These are phyloP conservation scores for Fomes fomentarius DNA, from an alignment of 1,284 basidiomycete genomes.

Conservation along the genomic window DNA sequence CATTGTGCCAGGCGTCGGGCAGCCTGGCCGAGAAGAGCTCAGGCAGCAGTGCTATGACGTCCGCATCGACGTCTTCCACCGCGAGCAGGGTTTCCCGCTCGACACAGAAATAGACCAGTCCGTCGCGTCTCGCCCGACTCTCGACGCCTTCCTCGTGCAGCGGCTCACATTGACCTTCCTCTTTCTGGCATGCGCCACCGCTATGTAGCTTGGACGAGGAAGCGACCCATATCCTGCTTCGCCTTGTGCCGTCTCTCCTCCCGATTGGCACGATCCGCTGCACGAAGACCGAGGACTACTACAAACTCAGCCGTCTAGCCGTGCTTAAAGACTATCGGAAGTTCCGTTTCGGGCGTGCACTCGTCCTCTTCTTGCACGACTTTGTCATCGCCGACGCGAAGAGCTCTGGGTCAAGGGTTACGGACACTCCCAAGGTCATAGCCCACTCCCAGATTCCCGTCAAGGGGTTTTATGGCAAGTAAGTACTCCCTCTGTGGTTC, in stretches of 20 bases:
- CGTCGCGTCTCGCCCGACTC: constrained; percentile 32
- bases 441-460: constrained; percentile 72
- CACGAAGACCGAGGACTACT: constrained; percentile 41
- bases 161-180: constrained; percentile 1
- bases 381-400: constrained; percentile 50
- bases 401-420: constrained; percentile 30
- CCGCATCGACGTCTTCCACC: constrained; percentile 68
- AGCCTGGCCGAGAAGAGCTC: constrained; percentile 38
- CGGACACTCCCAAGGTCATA: constrained; percentile 44
- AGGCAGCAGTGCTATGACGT: constrained; percentile 63
- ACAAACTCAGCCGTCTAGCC: constrained; percentile 73
- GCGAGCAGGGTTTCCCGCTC: constrained; percentile 71
- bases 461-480: constrained; percentile 77
- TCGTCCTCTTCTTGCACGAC: constrained; percentile 62
- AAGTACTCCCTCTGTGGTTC: constrained; percentile 33
- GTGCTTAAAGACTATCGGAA: constrained; percentile 67
- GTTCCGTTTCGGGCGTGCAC: constrained; percentile 61
- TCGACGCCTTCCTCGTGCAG: neutral
- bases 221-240: constrained; percentile 71
- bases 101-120: constrained; percentile 76
- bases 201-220: constrained; percentile 55
- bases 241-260: constrained; percentile 56
- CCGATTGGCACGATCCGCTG: constrained; percentile 73
- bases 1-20: constrained; percentile 42
- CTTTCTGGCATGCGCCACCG: constrained; percentile 1